These are phyloP conservation scores for Lithocarpus polystachyus DNA, from an alignment of 306 rosid species.

Conservation along the genomic window DNA sequence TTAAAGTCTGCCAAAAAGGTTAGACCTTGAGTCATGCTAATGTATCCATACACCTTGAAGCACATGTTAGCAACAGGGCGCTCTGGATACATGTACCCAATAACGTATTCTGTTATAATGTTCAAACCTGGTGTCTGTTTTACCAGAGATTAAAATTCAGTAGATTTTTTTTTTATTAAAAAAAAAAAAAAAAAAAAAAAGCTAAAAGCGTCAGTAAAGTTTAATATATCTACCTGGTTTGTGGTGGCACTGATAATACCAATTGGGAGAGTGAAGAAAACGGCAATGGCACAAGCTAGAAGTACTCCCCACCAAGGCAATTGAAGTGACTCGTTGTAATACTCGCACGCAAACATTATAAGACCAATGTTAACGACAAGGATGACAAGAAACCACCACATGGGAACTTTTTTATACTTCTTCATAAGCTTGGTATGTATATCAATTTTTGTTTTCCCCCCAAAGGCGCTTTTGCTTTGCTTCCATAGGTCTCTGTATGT, in stretches of 20 bases:
- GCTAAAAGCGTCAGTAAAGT: background rate
- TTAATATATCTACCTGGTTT: slow-evolving; percentile 58
- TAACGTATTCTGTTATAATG: slow-evolving; percentile 76
- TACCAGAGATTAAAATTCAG: slow-evolving; percentile 9
- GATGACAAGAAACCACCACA: slow-evolving; percentile 66
- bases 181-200: background rate
- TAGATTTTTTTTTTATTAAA: background rate
- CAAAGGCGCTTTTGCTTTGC: slow-evolving; percentile 53
- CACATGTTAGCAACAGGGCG: slow-evolving; percentile 93
- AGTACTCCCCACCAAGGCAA: slow-evolving; percentile 92
- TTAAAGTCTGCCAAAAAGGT: slow-evolving; percentile 67
- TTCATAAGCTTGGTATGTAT: slow-evolving; percentile 71
- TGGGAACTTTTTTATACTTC: slow-evolving; percentile 61
- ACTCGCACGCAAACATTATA: slow-evolving; percentile 42
- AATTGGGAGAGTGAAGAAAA: slow-evolving; percentile 63
- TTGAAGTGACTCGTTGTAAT: slow-evolving; percentile 66
- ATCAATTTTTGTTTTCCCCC: slow-evolving; percentile 40
- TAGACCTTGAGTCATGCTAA: slow-evolving; percentile 80
- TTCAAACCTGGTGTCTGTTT: slow-evolving; percentile 76
- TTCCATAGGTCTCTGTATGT: slow-evolving; percentile 48
- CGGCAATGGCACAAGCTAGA: slow-evolving; percentile 64
- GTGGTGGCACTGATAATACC: slow-evolving; percentile 78
- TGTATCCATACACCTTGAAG: slow-evolving; percentile 93
- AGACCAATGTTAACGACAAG: slow-evolving; percentile 55
- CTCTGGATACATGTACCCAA: slow-evolving; percentile 84